Base-by-base conservation (phyloP, 805 yeast genomes). In the Candida quercuum region DNA sequence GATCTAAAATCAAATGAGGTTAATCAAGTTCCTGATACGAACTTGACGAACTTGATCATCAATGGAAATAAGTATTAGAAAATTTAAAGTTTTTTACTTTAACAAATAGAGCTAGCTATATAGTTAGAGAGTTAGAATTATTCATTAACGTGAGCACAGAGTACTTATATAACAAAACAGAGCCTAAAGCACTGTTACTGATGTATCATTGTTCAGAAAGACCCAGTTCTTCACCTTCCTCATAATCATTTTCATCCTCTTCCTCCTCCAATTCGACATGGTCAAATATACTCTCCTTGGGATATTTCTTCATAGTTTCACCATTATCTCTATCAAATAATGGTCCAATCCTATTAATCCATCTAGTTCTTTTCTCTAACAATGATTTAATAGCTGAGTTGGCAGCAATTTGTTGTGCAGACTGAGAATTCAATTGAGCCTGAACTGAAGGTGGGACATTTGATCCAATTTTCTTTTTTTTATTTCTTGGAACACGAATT, bases 311-410 rank as follows among this genome's bases (percentile, higher is more conserved):
- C 89, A 88, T 86, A 31, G 76, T 64, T 45, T 81, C 77, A 4
- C 70, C 64, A 14, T 68, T 68, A 19, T 80, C 71, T 23, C 45
- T 45, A 41, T 65, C 68, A 62, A 93, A 93, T 36, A 91, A 71
- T 24, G 89, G 87, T 1, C 98, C 98, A 45, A 93, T 86, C 56
- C 81, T 86, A 17, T 72, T 74, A 27, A 89, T 82, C 99, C 99
- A 93, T 50, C 93, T 77, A 38, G 60, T 66, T 37, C 98, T 74
- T 63, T 93, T 93, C 47, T 91, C 97, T 45, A 91, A 60, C 35
- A 91, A 60, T 2, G 91, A 80, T 49, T 80, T 73, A 40, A 88
- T 69, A 3, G 95, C 91, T 11, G 84, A 74, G 57, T 81, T 85
- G 37, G 85, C 84, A 14, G 84, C 86, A 34, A 76, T 79, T 52